A percentile compares a stretch with the other conserved stretches of the same genome.
These are phyloP conservation scores for Diplodia mutila DNA, from an alignment of 2,329 filamentous ascomycete genomes.

Conservation along the genomic window DNA sequence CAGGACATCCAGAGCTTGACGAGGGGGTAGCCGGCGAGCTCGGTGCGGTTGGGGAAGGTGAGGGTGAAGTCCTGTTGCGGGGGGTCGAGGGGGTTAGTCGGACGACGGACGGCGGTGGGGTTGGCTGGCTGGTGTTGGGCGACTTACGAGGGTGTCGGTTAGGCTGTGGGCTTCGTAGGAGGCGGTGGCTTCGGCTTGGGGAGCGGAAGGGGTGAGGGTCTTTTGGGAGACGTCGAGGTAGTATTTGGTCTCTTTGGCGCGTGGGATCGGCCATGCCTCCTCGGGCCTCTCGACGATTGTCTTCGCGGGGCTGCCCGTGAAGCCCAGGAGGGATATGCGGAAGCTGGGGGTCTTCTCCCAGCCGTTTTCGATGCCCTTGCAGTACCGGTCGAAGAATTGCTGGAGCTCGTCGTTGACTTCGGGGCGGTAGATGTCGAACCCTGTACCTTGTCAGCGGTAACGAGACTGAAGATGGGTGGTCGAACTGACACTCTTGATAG, in stretches of 20 bases:
- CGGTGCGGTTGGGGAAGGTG: slow-evolving; percentile 38
- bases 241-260: slow-evolving; percentile 29
- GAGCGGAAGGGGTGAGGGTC: background rate
- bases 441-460: background rate
- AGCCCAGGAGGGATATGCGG: slow-evolving; percentile 45
- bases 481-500: slow-evolving; percentile 1
- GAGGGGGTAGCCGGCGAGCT: slow-evolving; percentile 25
- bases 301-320: slow-evolving; percentile 22
- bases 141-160: background rate
- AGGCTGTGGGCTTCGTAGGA: slow-evolving; percentile 13
- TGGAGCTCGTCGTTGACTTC: slow-evolving; percentile 30
- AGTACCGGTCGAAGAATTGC: slow-evolving; percentile 52
- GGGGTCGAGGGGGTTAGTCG: background rate
- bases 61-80: slow-evolving; percentile 39
- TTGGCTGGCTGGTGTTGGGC: background rate
- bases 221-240: slow-evolving; percentile 25
- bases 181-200: background rate
- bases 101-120: too few relatives aligned
- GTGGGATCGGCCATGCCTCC: slow-evolving; percentile 26
- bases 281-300: slow-evolving; percentile 18
- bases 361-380: slow-evolving; percentile 50
- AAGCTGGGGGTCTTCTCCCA: slow-evolving; percentile 55
- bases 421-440: slow-evolving; percentile 22
- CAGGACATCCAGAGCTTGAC: slow-evolving; percentile 22
- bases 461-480: too few relatives aligned